Evolutionary conservation across 495 filamentous ascomycete species (phyloP).

Genomic region (Neurospora sp.): DNA sequence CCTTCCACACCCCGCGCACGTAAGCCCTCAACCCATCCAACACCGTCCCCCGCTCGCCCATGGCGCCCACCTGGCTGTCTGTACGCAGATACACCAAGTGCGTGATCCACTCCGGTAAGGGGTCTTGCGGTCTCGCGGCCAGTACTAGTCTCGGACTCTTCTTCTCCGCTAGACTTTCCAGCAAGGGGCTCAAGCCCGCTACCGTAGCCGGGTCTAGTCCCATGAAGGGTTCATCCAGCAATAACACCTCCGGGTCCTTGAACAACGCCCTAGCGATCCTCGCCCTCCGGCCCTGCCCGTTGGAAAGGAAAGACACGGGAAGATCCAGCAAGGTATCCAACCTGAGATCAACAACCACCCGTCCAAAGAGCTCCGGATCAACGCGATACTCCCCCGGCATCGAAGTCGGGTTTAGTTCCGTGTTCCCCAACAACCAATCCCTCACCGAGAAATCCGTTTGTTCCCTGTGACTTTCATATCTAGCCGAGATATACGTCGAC

Average conservation of each 20-base stretch:
- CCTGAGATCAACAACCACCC: slow-evolving; percentile 46
- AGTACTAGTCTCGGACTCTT: slow-evolving; percentile 62
- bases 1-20: slow-evolving; percentile 29
- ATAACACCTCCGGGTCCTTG: slow-evolving; percentile 63
- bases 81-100: slow-evolving; percentile 62
- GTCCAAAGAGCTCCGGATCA: slow-evolving; percentile 24
- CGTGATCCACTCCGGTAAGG: slow-evolving; percentile 80
- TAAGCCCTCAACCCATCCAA: slow-evolving; percentile 35
- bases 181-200: slow-evolving; percentile 54
- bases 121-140: slow-evolving; percentile 73
- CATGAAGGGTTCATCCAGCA: slow-evolving; percentile 96
- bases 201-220: slow-evolving; percentile 80
- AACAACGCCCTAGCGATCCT: slow-evolving; percentile 80
- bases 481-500: slow-evolving; percentile 75
- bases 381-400: slow-evolving; percentile 23
- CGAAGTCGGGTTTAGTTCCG: slow-evolving; percentile 51
- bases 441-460: slow-evolving; percentile 75
- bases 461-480: slow-evolving; percentile 86
- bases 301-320: slow-evolving; percentile 80
- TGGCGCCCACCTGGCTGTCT: slow-evolving; percentile 43
- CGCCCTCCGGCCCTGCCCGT: slow-evolving; percentile 81
- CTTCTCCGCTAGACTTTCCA: slow-evolving; percentile 53
- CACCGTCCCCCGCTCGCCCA: slow-evolving; percentile 47
- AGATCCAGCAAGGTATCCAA: slow-evolving; percentile 58
- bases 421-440: slow-evolving; percentile 71